Conservation (phyloP, 345 rosid genomes). For the Eucalyptus marginata region DNA sequence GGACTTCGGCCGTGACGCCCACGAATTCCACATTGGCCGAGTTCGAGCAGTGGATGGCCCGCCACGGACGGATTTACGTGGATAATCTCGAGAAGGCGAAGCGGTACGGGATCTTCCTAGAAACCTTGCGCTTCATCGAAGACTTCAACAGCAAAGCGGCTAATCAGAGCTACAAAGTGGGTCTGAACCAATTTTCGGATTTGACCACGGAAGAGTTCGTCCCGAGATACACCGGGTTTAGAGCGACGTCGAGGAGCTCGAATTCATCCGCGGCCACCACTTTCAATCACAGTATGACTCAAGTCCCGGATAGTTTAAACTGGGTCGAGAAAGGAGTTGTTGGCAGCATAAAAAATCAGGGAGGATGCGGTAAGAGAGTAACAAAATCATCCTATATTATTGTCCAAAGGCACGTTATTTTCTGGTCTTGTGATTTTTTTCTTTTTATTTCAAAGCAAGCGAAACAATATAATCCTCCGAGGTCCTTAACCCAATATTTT, state of each 20-base stretch:
- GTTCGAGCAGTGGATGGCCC: background rate
- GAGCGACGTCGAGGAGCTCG: too few species aligned
- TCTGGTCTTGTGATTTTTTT: background rate
- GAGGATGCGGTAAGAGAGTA: constrained; percentile 14
- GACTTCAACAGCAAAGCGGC: too few species aligned
- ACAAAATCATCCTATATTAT: background rate
- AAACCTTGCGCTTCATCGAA: too few species aligned
- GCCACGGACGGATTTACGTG: background rate
- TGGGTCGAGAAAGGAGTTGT: constrained; percentile 7
- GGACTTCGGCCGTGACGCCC: background rate
- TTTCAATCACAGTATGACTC: too few species aligned
- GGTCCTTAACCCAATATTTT: background rate
- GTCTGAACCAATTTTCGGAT: background rate
- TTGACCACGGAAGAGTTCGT: too few species aligned
- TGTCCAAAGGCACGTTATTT: background rate
- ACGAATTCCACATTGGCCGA: background rate
- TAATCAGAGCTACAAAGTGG: background rate
- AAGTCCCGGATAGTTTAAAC: background rate
- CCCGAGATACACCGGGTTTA: too few species aligned
- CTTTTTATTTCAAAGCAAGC: background rate
- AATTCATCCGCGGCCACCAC: too few species aligned
- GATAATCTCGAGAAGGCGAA: constrained; percentile 1
- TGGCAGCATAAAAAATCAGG: constrained; percentile 10
- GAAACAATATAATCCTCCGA: background rate
- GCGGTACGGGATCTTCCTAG: background rate